Percentiles rank a stretch among this genome's conserved stretches.
Evolutionary conservation across 1,284 basidiomycete species (phyloP).

Genomic region (Porodaedalea pini): DNA sequence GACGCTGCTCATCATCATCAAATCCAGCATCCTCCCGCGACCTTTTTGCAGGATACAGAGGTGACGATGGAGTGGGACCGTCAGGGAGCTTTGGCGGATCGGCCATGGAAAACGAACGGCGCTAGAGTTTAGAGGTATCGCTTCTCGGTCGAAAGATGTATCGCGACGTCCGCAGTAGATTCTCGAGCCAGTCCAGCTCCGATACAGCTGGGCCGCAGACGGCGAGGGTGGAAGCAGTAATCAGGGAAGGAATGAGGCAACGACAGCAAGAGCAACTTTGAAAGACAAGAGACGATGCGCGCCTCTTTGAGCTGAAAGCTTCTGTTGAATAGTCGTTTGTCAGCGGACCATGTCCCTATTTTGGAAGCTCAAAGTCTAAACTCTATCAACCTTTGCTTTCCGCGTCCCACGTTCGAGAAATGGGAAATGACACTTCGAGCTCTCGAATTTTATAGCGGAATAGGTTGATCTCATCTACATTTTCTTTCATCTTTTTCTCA

Average conservation of each 20-base stretch:
- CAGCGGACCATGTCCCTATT: background rate
- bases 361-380: background rate
- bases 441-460: slow-evolving; percentile 77
- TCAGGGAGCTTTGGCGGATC: background rate
- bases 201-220: too few species aligned
- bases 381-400: background rate
- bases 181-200: too few species aligned
- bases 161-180: too few species aligned
- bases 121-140: background rate
- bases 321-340: background rate
- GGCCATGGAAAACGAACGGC: slow-evolving; percentile 7
- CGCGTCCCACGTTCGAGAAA: background rate
- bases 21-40: background rate
- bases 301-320: background rate
- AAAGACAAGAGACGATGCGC: background rate
- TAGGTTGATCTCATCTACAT: slow-evolving; percentile 41
- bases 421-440: slow-evolving; percentile 34
- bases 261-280: background rate
- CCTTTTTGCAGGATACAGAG: background rate
- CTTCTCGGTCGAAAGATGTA: background rate
- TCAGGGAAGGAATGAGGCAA: background rate
- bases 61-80: background rate
- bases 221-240: background rate
- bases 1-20: background rate
- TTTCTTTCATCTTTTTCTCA: background rate